Conservation (phyloP, 2,329 filamentous ascomycete genomes). For the Cadophora malorum region DNA sequence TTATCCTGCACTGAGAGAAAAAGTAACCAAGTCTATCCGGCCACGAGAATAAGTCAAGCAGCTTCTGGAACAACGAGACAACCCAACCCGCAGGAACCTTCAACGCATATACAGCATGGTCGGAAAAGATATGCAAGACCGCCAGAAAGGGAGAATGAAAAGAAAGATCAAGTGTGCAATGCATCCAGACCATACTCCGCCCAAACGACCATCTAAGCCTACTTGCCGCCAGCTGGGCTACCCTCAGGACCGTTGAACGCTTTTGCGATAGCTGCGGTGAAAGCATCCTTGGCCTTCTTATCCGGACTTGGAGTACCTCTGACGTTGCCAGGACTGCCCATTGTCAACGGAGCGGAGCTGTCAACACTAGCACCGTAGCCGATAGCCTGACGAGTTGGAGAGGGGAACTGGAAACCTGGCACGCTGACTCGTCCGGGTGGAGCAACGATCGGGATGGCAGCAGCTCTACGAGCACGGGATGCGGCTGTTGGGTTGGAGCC, state of each 20-base stretch:
- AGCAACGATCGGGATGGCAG: constrained; percentile 7
- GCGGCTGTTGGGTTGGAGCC: constrained; percentile 1
- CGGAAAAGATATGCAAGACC: background rate
- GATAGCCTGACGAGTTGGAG: constrained; percentile 16
- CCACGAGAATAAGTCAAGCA: background rate
- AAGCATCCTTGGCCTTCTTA: constrained; percentile 9
- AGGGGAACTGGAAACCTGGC: constrained; percentile 9
- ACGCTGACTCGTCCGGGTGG: background rate
- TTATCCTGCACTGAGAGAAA: background rate
- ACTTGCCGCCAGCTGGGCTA: background rate
- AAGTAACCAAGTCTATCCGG: background rate
- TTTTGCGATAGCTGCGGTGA: constrained; percentile 1
- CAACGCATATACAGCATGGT: constrained; percentile 3
- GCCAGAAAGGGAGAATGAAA: background rate
- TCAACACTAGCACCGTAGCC: background rate
- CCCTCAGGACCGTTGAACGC: constrained; percentile 18
- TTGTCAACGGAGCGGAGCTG: background rate
- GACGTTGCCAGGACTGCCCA: background rate
- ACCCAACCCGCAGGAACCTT: background rate
- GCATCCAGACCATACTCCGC: background rate
- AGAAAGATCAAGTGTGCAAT: background rate
- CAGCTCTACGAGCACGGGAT: background rate
- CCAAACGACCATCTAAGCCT: background rate
- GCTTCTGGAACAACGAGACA: background rate
- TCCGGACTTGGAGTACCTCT: background rate